Conservation (phyloP, 352 stramenopile species). For the Globisporangium irregulare region DNA sequence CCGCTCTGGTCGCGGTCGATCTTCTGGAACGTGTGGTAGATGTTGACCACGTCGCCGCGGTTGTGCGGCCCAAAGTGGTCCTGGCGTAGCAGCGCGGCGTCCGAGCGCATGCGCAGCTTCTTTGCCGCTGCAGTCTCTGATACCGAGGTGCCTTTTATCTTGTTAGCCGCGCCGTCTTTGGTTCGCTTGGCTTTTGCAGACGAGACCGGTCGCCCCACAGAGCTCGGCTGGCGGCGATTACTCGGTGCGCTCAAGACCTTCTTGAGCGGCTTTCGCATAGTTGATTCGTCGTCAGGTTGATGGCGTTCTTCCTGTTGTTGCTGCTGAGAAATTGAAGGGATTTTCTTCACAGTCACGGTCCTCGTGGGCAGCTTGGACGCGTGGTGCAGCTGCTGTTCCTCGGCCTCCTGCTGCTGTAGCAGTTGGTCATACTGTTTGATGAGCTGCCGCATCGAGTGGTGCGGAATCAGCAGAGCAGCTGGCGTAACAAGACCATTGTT, state of each 20-base stretch:
- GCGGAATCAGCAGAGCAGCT: background rate
- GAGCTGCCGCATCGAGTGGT: slow-evolving; percentile 34
- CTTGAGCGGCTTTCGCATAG: slow-evolving; percentile 4
- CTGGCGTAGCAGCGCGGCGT: slow-evolving; percentile 58
- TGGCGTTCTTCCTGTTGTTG: background rate
- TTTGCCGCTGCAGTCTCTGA: slow-evolving; percentile 26
- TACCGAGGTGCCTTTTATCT: background rate
- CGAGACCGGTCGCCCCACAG: slow-evolving; percentile 4
- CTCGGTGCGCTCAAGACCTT: slow-evolving; percentile 14
- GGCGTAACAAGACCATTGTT: background rate
- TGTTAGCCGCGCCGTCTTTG: background rate
- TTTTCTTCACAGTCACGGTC: background rate
- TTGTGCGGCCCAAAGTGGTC: slow-evolving; percentile 63
- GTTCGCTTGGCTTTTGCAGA: slow-evolving; percentile 8
- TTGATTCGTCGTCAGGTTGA: background rate
- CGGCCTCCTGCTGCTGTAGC: slow-evolving; percentile 26
- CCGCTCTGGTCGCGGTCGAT: slow-evolving; percentile 73
- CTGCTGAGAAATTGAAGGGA: background rate
- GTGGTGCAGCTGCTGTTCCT: slow-evolving; percentile 28
- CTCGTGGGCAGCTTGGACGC: slow-evolving; percentile 20
- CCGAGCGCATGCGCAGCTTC: slow-evolving; percentile 62
- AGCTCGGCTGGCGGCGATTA: background rate
- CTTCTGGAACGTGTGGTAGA: slow-evolving; percentile 72
- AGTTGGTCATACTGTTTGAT: slow-evolving; percentile 49
- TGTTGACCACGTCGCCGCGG: slow-evolving; percentile 63